phyloP scores from a whole-genome alignment of 108 stramenopile species.

The Conticribra guillardii region DNA sequence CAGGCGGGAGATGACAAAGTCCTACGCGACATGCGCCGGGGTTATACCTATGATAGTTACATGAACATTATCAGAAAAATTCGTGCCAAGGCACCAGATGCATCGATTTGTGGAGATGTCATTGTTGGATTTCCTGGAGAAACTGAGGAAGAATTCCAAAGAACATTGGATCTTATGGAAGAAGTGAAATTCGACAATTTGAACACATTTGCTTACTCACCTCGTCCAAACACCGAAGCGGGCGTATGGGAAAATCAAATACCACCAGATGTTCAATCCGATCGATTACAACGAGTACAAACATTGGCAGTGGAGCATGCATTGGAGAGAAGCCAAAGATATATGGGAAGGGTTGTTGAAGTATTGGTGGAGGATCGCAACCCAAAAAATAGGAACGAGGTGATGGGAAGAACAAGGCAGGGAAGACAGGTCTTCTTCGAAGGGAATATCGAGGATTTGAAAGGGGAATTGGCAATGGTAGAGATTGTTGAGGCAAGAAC shows the following conservation, averaged over 20 bases:
- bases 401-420: slow-evolving; percentile 88
- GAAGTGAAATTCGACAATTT: slow-evolving; percentile 67
- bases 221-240: slow-evolving; percentile 68
- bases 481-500: slow-evolving; percentile 78
- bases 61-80: slow-evolving; percentile 89
- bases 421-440: slow-evolving; percentile 91
- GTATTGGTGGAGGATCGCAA: slow-evolving; percentile 93
- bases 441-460: slow-evolving; percentile 72
- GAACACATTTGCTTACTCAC: slow-evolving; percentile 61
- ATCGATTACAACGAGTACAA: slow-evolving; percentile 86
- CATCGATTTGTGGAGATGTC: slow-evolving; percentile 79
- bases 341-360: slow-evolving; percentile 77
- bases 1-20: slow-evolving; percentile 90
- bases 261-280: slow-evolving; percentile 86
- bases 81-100: slow-evolving; percentile 68
- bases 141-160: slow-evolving; percentile 82
- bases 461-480: slow-evolving; percentile 75
- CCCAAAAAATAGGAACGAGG: slow-evolving; percentile 79
- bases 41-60: slow-evolving; percentile 90
- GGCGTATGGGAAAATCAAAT: slow-evolving; percentile 68
- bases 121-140: slow-evolving; percentile 92
- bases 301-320: slow-evolving; percentile 81
- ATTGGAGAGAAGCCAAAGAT: slow-evolving; percentile 82
- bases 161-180: slow-evolving; percentile 85
- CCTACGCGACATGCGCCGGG: slow-evolving; percentile 84